Evolutionary conservation across 1,139 yeast genomes (phyloP).

Genomic region (Maudiozyma humilis): DNA sequence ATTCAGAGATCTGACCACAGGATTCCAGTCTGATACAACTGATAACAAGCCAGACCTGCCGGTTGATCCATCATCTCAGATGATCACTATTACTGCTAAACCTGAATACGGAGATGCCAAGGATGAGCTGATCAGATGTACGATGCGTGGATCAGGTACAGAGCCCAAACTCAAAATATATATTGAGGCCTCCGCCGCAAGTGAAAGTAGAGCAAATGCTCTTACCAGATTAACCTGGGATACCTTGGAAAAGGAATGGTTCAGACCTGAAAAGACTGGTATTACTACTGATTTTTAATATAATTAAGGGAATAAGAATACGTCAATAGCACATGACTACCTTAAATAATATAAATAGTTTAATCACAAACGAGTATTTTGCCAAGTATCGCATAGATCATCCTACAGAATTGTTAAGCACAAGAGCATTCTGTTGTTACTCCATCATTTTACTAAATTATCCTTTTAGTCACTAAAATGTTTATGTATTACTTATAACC

Average conservation of each 20-base stretch:
- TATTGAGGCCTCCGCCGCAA: slow-evolving; percentile 60
- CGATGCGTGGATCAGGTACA: slow-evolving; percentile 92
- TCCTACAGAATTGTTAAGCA: too few species aligned
- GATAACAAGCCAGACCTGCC: slow-evolving; percentile 60
- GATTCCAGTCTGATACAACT: slow-evolving; percentile 63
- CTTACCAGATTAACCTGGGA: slow-evolving; percentile 68
- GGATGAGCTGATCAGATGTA: slow-evolving; percentile 47
- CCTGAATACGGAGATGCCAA: slow-evolving; percentile 11
- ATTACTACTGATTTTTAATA: slow-evolving; percentile 15
- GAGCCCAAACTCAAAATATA: slow-evolving; percentile 92
- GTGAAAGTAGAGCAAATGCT: slow-evolving; percentile 39
- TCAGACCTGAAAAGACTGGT: slow-evolving; percentile 42
- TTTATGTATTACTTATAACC: too few species aligned
- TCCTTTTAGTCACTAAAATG: too few species aligned
- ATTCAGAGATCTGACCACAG: slow-evolving; percentile 82
- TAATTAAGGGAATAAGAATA: too few species aligned
- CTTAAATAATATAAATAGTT: too few species aligned
- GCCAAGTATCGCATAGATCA: too few species aligned
- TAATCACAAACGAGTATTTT: too few species aligned
- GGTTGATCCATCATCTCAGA: slow-evolving; percentile 63
- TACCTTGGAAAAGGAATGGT: slow-evolving; percentile 48
- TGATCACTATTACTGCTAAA: slow-evolving; percentile 60
- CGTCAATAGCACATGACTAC: too few species aligned
- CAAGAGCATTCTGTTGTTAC: too few species aligned
- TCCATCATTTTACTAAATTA: too few species aligned